phyloP scores from a whole-genome alignment of 805 yeast genomes.

The Schwanniomyces vanrijiae region DNA sequence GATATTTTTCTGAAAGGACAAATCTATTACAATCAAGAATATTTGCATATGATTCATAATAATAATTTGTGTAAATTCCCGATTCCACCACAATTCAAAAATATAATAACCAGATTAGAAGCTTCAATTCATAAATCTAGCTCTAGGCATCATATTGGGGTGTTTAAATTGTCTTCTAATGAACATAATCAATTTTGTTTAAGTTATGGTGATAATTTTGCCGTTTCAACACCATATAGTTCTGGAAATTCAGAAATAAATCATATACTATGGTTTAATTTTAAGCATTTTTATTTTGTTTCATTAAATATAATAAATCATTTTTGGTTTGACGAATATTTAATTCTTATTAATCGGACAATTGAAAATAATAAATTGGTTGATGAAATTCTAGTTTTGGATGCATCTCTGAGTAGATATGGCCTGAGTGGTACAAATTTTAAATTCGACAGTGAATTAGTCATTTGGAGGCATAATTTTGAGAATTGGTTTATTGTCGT shows the following conservation, averaged over 20 bases:
- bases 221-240: slow-evolving; percentile 30
- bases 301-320: slow-evolving; percentile 34
- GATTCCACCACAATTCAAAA: slow-evolving; percentile 28
- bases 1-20: slow-evolving; percentile 8
- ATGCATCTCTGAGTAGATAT: slow-evolving; percentile 28
- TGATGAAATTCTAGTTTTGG: slow-evolving; percentile 38
- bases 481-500: slow-evolving; percentile 19
- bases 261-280: slow-evolving; percentile 42
- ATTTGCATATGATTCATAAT: slow-evolving; percentile 21
- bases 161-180: slow-evolving; percentile 22
- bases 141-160: slow-evolving; percentile 18
- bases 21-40: slow-evolving; percentile 24
- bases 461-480: slow-evolving; percentile 40
- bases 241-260: slow-evolving; percentile 19
- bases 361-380: slow-evolving; percentile 8
- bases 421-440: slow-evolving; percentile 31
- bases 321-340: slow-evolving; percentile 34
- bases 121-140: slow-evolving; percentile 16
- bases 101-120: slow-evolving; percentile 21
- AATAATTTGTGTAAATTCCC: slow-evolving; percentile 26
- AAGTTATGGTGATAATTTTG: slow-evolving; percentile 25
- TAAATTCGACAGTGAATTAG: slow-evolving; percentile 37
- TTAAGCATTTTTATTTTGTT: slow-evolving; percentile 31
- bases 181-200: slow-evolving; percentile 25
- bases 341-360: slow-evolving; percentile 33